Conservation (phyloP, 176 grass and related monocot species). For the Puya raimondii region DNA sequence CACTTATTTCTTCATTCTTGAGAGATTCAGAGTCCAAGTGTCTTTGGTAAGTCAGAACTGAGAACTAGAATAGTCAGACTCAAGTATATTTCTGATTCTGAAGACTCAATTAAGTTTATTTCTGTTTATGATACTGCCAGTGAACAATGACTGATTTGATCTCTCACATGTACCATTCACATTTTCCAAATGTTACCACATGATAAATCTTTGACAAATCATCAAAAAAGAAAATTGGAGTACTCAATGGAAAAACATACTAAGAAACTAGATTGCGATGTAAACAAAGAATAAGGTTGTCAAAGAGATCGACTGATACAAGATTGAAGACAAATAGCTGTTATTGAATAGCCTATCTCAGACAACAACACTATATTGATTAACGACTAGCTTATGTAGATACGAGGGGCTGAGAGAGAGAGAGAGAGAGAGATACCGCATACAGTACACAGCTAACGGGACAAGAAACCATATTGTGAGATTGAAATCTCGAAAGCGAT, state of each 20-base stretch:
- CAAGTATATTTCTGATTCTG: too few relatives aligned
- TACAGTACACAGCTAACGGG: slow-evolving; percentile 21
- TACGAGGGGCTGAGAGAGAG: background rate
- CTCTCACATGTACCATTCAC: too few relatives aligned
- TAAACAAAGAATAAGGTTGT: background rate
- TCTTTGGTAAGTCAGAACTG: background rate
- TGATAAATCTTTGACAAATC: too few relatives aligned
- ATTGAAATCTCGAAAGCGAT: slow-evolving; percentile 57
- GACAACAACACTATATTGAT: background rate
- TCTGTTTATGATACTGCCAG: too few relatives aligned
- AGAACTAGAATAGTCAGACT: too few relatives aligned
- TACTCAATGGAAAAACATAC: too few relatives aligned
- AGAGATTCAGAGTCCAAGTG: background rate
- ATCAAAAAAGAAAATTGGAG: too few relatives aligned
- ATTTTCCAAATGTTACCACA: too few relatives aligned
- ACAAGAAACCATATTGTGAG: slow-evolving; percentile 62
- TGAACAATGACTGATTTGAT: too few relatives aligned
- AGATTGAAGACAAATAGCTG: background rate
- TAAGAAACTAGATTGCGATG: background rate
- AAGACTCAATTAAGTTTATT: too few relatives aligned
- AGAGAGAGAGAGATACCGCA: too few relatives aligned
- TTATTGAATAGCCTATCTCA: background rate
- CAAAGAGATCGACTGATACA: background rate
- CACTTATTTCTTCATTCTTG: too few relatives aligned
- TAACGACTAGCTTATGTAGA: background rate